Evolutionary conservation across 192 early-diverging fungal species (phyloP).

Genomic region (Kappamyces sp.): DNA sequence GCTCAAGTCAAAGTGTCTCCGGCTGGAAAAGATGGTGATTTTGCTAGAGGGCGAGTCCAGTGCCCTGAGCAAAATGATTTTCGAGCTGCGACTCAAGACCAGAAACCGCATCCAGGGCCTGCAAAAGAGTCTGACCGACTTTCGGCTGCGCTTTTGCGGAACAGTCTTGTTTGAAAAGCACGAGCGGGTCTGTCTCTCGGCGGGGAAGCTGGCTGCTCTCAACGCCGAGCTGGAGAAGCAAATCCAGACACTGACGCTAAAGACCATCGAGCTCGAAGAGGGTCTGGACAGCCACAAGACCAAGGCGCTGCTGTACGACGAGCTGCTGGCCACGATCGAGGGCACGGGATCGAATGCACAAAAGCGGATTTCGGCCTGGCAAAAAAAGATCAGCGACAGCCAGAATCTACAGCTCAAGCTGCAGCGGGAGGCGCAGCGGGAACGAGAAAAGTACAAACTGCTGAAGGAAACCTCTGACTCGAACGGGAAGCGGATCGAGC

Average conservation of each 20-base stretch:
- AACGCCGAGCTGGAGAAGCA: slow-evolving; percentile 20
- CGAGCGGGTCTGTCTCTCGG: slow-evolving; percentile 31
- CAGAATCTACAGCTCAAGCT: slow-evolving; percentile 32
- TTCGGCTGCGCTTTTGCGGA: slow-evolving; percentile 32
- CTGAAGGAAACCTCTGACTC: slow-evolving; percentile 15
- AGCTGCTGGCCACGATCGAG: slow-evolving; percentile 37
- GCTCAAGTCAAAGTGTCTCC: slow-evolving; percentile 24
- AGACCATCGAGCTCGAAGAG: slow-evolving; percentile 9
- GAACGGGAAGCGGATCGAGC: slow-evolving; percentile 7
- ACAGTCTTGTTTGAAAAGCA: slow-evolving; percentile 31
- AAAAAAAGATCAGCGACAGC: slow-evolving; percentile 34
- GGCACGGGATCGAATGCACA: slow-evolving; percentile 8
- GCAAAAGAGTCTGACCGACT: slow-evolving; percentile 31
- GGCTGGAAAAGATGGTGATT: slow-evolving; percentile 29
- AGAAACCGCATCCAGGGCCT: slow-evolving; percentile 26
- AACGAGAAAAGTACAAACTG: slow-evolving; percentile 22
- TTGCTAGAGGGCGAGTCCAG: neutral
- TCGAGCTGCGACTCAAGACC: slow-evolving; percentile 35
- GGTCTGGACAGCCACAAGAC: slow-evolving; percentile 13
- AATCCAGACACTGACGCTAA: slow-evolving; percentile 16
- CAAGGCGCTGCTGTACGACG: slow-evolving; percentile 18
- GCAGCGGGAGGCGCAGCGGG: slow-evolving; percentile 31
- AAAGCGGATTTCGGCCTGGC: slow-evolving; percentile 40
- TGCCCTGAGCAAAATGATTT: slow-evolving; percentile 32
- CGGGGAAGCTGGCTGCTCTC: slow-evolving; percentile 20